Evolutionary conservation across 306 rosid genomes (phyloP).

Genomic region (Dalbergia oliveri): DNA sequence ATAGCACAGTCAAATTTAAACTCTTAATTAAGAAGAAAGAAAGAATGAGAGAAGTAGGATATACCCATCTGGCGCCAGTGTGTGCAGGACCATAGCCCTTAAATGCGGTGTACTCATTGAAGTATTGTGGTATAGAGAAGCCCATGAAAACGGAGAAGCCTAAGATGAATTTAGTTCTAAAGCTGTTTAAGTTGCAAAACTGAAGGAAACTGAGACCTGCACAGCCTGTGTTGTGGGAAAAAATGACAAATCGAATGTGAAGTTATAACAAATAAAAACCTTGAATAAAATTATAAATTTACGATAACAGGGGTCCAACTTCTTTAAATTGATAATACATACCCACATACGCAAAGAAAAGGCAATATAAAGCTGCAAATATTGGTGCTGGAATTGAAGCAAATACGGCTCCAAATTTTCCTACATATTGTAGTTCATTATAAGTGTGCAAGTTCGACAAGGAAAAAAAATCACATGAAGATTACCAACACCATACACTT

Average conservation of each 20-base stretch:
- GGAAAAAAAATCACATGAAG: constrained; percentile 18
- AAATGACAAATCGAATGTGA: neutral
- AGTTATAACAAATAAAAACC: neutral
- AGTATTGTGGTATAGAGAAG: constrained; percentile 88
- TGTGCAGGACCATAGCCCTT: constrained; percentile 93
- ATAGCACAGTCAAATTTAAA: neutral
- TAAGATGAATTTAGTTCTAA: constrained; percentile 75
- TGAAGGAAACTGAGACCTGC: constrained; percentile 90
- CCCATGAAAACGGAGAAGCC: constrained; percentile 97
- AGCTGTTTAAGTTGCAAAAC: constrained; percentile 94
- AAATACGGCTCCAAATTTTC: constrained; percentile 95
- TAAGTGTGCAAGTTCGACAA: constrained; percentile 14
- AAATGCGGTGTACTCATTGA: constrained; percentile 87
- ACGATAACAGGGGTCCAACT: neutral
- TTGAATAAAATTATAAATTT: constrained; percentile 8
- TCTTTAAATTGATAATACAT: constrained; percentile 50
- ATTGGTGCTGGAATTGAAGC: constrained; percentile 97
- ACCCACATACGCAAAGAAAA: constrained; percentile 98
- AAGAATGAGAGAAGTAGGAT: neutral
- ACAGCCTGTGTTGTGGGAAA: constrained; percentile 68
- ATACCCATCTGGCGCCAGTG: constrained; percentile 93
- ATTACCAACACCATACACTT: neutral
- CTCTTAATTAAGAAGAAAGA: neutral
- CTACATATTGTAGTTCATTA: constrained; percentile 50
- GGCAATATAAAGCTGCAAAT: constrained; percentile 85